Evolutionary conservation across 1,139 yeast genomes (phyloP), one percentile per base, ranked within the genome.

Genomic region (Candida pseudocylindracea): DNA sequence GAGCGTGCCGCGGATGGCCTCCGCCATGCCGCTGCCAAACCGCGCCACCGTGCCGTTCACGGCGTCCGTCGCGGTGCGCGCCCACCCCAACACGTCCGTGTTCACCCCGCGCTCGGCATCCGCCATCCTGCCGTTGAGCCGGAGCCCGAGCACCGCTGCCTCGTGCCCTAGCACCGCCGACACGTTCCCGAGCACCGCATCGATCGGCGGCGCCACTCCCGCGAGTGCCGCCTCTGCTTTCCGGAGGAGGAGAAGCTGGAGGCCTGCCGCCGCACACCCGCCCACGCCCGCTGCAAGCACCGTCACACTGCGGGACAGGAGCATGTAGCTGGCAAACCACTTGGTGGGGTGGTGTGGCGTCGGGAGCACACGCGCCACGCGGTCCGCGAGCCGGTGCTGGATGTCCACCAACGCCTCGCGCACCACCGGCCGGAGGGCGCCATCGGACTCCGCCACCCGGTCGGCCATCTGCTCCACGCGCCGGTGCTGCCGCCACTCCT

Each of bases 231-330:
- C n/a, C 5, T 31, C 31, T 4, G 30, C 28, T 10, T 20, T 12
- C 13, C 12, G 20, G n/a, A 36, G 32, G 10, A 36, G 13, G 10
- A 29, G 12, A 5, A n/a, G 29, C 26, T 37, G 39, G 8, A 35
- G 13, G 2, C 31, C 29, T 7, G 31, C 35, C 2, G 31, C 27
- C 4, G 33, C n/a, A 2, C 31, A 24, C 3, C 35, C 37, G 10
- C 28, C 29, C 1, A 12, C 7, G 11, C 34, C 37, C 9, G 33
- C 15, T 12, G 11, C 13, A 2, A 34, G 29, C 12, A 27, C 29
- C 2, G 12, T 10, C 8, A 7, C 3, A 7, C 10, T 10, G 10
- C 12, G 11, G 3, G 29, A 3, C 8, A 7, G 8, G 12, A 27
- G 8, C 10, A 8, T 8, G 29, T 27, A 27, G 13, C 13, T 27